Conservation (phyloP, 2,329 filamentous ascomycete genomes). For the Colletotrichum orbiculare region DNA sequence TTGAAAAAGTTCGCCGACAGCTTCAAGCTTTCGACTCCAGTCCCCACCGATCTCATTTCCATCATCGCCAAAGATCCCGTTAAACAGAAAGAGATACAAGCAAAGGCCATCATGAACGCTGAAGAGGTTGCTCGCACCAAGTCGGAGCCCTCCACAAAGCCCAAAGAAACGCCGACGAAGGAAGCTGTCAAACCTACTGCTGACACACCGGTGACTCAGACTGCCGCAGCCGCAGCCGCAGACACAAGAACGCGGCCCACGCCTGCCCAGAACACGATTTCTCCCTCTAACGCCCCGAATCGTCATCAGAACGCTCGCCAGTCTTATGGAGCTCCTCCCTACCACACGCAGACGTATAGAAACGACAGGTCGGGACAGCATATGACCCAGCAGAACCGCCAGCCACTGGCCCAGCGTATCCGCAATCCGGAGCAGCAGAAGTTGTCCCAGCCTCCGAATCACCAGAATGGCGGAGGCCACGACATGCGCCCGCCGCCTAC, state of each 20-base stretch:
- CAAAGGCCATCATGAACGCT: constrained; percentile 83
- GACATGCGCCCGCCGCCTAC: constrained; percentile 80
- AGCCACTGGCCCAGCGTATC: constrained; percentile 61
- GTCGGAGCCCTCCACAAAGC: constrained; percentile 57
- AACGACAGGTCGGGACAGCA: constrained; percentile 60
- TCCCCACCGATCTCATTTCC: constrained; percentile 89
- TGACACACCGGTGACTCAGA: constrained; percentile 38
- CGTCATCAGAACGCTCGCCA: constrained; percentile 62
- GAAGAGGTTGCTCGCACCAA: constrained; percentile 68
- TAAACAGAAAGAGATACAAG: constrained; percentile 93
- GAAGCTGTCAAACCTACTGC: constrained; percentile 54
- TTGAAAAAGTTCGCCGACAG: constrained; percentile 93
- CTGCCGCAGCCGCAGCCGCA: constrained; percentile 22
- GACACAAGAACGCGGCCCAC: constrained; percentile 49
- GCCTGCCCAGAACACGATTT: constrained; percentile 46
- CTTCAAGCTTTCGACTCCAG: constrained; percentile 94
- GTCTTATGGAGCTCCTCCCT: constrained; percentile 58
- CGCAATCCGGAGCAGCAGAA: constrained; percentile 64
- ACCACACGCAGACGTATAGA: constrained; percentile 59
- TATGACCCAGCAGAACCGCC: constrained; percentile 51
- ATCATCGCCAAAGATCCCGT: constrained; percentile 97
- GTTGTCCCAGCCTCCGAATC: constrained; percentile 56
- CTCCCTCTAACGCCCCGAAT: constrained; percentile 45
- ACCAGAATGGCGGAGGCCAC: constrained; percentile 65
- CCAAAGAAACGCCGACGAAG: constrained; percentile 64